phyloP scores from a whole-genome alignment of 2,329 filamentous ascomycete species.

The Aureobasidium pullulans region DNA sequence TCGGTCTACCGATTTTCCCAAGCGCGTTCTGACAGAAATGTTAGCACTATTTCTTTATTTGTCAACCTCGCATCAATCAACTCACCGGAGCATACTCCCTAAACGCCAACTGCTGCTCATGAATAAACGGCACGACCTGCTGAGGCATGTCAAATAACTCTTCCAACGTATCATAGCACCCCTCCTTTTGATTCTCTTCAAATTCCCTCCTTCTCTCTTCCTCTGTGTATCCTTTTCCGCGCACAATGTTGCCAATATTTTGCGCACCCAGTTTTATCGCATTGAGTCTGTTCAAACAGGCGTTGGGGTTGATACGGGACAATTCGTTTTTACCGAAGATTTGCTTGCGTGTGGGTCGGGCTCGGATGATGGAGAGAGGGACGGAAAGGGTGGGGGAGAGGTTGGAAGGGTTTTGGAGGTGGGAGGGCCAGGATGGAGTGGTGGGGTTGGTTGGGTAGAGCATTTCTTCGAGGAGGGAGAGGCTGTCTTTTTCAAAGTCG shows the following conservation, averaged over 20 bases:
- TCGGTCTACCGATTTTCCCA: background rate
- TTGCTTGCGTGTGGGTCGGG: constrained; percentile 31
- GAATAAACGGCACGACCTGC: constrained; percentile 18
- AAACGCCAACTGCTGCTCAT: constrained; percentile 20
- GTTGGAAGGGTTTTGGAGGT: background rate
- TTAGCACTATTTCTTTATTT: no score
- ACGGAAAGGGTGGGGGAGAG: background rate
- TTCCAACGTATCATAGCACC: constrained; percentile 15
- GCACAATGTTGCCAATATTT: background rate
- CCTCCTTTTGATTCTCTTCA: background rate
- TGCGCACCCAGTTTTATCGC: background rate
- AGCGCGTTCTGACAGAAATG: background rate
- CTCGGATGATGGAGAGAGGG: constrained; percentile 22
- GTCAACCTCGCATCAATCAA: no score
- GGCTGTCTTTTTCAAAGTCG: background rate
- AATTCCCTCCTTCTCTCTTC: background rate
- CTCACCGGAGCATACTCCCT: constrained; percentile 15
- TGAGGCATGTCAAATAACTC: constrained; percentile 20
- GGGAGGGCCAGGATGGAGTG: background rate
- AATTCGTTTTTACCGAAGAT: constrained; percentile 20
- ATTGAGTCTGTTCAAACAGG: background rate
- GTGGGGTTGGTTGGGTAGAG: background rate
- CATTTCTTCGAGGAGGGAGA: background rate
- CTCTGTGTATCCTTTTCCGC: background rate
- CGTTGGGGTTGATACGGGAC: constrained; percentile 10